phyloP scores from a whole-genome alignment of 2,329 filamentous ascomycete genomes.

The Neocatenulostroma microsporum region DNA sequence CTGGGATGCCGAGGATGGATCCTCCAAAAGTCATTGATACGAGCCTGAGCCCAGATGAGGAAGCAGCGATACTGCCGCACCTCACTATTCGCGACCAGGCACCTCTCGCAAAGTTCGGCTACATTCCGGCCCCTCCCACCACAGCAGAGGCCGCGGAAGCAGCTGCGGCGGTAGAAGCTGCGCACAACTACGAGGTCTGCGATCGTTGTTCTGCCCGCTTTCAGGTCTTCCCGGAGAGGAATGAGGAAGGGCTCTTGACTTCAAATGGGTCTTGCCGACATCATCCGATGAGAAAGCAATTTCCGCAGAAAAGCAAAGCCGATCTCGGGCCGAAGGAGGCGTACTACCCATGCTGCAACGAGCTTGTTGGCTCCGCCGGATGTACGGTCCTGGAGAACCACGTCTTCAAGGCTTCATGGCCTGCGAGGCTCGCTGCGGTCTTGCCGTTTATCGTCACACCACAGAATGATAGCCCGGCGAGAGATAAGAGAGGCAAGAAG shows the following conservation, averaged over 20 bases:
- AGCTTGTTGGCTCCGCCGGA: constrained; percentile 66
- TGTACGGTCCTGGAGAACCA: constrained; percentile 66
- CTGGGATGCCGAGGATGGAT: constrained; percentile 13
- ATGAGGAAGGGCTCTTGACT: constrained; percentile 67
- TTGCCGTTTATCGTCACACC: constrained; percentile 78
- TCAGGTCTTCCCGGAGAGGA: constrained; percentile 81
- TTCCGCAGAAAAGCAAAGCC: constrained; percentile 48
- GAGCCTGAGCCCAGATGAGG: constrained; percentile 59
- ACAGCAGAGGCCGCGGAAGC: constrained; percentile 60
- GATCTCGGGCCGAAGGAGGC: constrained; percentile 53
- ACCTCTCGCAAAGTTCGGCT: constrained; percentile 61
- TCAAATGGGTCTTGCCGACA: constrained; percentile 71
- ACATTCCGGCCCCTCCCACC: constrained; percentile 62
- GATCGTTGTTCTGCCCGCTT: constrained; percentile 82
- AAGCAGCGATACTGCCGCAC: constrained; percentile 56
- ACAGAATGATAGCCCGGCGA: constrained; percentile 46
- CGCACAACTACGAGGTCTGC: constrained; percentile 76
- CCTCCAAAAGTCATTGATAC: constrained; percentile 51
- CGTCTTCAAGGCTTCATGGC: constrained; percentile 76
- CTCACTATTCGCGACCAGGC: constrained; percentile 56
- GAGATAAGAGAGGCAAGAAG: constrained; percentile 26
- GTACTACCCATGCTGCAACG: constrained; percentile 70
- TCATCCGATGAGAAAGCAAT: constrained; percentile 67
- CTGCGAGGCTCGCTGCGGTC: constrained; percentile 66
- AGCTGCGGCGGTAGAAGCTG: constrained; percentile 55